Conservation (phyloP, 495 filamentous ascomycete genomes). For the Neurospora hispaniola region DNA sequence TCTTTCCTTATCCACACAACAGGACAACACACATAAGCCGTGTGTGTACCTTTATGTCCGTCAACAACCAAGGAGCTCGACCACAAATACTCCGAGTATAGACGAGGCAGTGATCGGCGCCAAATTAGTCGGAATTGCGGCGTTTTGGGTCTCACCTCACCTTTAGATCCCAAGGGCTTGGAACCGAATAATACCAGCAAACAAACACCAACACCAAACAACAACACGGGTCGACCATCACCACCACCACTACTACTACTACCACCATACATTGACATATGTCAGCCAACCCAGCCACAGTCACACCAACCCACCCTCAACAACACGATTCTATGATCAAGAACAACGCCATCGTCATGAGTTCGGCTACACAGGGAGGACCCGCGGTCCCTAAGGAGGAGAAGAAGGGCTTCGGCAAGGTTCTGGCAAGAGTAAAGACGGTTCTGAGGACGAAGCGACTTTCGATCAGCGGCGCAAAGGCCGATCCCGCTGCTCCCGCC, state of each 20-base stretch:
- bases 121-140: not conserved
- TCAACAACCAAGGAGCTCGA: not conserved
- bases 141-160: not conserved
- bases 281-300: not conserved
- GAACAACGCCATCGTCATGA: slow-evolving; percentile 25
- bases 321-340: not conserved
- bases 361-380: slow-evolving; percentile 29
- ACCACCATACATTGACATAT: not conserved
- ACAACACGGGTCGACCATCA: not conserved
- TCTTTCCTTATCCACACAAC: not conserved
- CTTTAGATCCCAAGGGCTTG: not conserved
- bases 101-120: not conserved
- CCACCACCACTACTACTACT: not conserved
- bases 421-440: slow-evolving; percentile 53
- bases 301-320: not conserved
- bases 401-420: slow-evolving; percentile 51
- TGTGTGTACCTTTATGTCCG: not conserved
- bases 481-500: slow-evolving; percentile 20
- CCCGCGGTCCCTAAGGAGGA: slow-evolving; percentile 33
- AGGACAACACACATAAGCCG: not conserved
- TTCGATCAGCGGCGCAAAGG: slow-evolving; percentile 17
- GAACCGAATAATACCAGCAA: not conserved
- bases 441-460: slow-evolving; percentile 34
- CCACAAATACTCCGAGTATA: not conserved
- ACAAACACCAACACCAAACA: not conserved